Evolutionary conservation across 2,329 filamentous ascomycete genomes (phyloP), one percentile per base, ranked within the genome.

Genomic region (Ilyonectria robusta): DNA sequence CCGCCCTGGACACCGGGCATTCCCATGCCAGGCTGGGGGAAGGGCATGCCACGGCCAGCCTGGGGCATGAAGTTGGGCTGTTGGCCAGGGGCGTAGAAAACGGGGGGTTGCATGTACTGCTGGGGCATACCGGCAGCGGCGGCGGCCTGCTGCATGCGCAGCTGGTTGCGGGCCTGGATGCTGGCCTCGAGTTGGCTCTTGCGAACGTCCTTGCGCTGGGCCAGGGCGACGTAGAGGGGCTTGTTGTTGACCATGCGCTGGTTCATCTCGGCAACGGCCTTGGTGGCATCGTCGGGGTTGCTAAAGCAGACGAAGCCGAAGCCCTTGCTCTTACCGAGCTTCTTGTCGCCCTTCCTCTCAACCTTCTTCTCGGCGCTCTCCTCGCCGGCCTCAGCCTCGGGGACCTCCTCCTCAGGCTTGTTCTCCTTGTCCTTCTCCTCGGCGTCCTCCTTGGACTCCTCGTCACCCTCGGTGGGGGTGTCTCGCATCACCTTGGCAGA

Each of bases 281-380:
- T 98, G 85, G 95, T 98, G 73, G 96, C 96, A 83, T 99, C 96
- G 78, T 99, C 96, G 68, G 96, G 95, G 88, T 97, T 98, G 89
- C 93, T 96, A 88, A 99, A 99, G 93, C 96, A 99, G 80, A 99
- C 96, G 83, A 99, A 99, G 78, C 96, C 96, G 82, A 99, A 99
- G 82, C 96, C 96, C 89, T 98, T 99, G 92, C 94, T 97, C 93
- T 98, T 98, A 82, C 96, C 96, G 68, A 97, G 88, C 85, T 88
- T 91, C 82, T 88, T 88, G 71, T 90, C 88, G 33, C 69, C 59
- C 77, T 87, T 88, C 78, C 89, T 86, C 70, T 88, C 83, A 84
- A 86, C 75, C 82, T 91, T 90, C 79, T 90, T 86, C 40, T 89
- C 87, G 65, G 85, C 81, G 59, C 78, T 81, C 17, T 83, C 79